Percentiles rank a stretch among this genome's conserved stretches.
These are phyloP conservation scores for Massarina eburnea DNA, from an alignment of 2,329 filamentous ascomycete species.

Conservation along the genomic window DNA sequence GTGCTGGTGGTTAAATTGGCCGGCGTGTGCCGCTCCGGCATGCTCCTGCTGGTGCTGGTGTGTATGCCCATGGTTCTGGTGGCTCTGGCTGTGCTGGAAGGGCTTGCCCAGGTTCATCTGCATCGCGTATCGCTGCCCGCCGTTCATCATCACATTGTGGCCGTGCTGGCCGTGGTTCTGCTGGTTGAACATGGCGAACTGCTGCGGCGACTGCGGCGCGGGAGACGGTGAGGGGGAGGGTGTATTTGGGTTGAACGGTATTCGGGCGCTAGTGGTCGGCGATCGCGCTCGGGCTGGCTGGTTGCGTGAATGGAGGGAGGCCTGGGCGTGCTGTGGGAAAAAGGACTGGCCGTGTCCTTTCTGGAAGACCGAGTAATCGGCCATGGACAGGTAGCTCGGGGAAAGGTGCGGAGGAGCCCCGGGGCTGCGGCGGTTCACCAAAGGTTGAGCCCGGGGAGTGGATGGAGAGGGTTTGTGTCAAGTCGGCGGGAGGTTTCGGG, in stretches of 20 bases:
- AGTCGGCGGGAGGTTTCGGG: slow-evolving; percentile 48
- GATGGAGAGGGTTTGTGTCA: slow-evolving; percentile 31
- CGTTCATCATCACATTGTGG: slow-evolving; percentile 76
- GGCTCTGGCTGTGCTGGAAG: slow-evolving; percentile 61
- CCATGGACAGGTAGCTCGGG: slow-evolving; percentile 58
- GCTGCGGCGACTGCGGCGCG: slow-evolving; percentile 53
- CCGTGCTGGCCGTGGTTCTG: slow-evolving; percentile 60
- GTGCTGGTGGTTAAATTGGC: slow-evolving; percentile 63
- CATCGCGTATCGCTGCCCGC: slow-evolving; percentile 58
- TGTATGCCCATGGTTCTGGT: slow-evolving; percentile 54
- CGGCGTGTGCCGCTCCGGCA: slow-evolving; percentile 51
- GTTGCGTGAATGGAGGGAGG: slow-evolving; percentile 47
- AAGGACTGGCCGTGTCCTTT: slow-evolving; percentile 63
- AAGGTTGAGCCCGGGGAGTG: slow-evolving; percentile 25
- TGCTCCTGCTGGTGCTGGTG: slow-evolving; percentile 65
- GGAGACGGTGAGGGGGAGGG: slow-evolving; percentile 62
- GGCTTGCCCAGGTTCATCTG: slow-evolving; percentile 68
- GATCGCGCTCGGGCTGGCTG: slow-evolving; percentile 52
- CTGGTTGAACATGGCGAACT: slow-evolving; percentile 71
- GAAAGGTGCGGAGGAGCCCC: slow-evolving; percentile 24
- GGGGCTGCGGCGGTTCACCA: slow-evolving; percentile 29
- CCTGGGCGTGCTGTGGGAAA: slow-evolving; percentile 57
- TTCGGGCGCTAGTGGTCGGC: slow-evolving; percentile 46
- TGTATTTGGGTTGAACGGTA: slow-evolving; percentile 52
- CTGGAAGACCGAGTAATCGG: slow-evolving; percentile 66